These are phyloP conservation scores for Arachnopeziza araneosa DNA, from an alignment of 2,329 filamentous ascomycete species.

Conservation along the genomic window DNA sequence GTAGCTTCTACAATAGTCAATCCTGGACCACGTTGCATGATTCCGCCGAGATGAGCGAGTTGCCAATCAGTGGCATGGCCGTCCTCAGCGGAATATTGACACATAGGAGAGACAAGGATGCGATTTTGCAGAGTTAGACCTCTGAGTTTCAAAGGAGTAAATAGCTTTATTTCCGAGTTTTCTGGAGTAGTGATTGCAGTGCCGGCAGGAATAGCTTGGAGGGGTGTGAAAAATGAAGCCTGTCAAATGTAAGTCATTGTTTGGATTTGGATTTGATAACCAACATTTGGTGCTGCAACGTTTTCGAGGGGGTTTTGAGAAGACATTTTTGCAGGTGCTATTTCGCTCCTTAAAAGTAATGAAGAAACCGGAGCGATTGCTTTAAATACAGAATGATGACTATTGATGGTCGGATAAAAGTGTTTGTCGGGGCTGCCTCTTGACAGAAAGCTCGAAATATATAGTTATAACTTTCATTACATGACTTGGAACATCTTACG, in stretches of 20 bases:
- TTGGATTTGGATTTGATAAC: background rate
- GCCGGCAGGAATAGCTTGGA: constrained; percentile 40
- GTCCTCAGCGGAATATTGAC: constrained; percentile 61
- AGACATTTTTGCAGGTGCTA: background rate
- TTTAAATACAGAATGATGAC: no score
- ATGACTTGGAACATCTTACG: background rate
- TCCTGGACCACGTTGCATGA: constrained; percentile 68
- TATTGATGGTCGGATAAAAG: no score
- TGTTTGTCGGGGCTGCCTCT: no score
- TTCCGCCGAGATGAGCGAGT: constrained; percentile 74
- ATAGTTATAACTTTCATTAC: background rate
- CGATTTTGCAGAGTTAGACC: constrained; percentile 60
- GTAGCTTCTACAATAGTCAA: constrained; percentile 76
- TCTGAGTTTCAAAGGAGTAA: constrained; percentile 36
- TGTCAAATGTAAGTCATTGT: constrained; percentile 7
- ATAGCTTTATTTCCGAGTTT: constrained; percentile 46
- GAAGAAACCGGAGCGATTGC: background rate
- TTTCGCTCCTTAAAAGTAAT: background rate
- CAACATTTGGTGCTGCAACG: background rate
- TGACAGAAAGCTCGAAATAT: background rate
- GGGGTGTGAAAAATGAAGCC: constrained; percentile 41
- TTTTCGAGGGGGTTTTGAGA: background rate
- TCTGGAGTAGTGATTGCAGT: constrained; percentile 40
- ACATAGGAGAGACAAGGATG: constrained; percentile 58
- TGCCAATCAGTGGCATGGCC: constrained; percentile 79